Conservation (phyloP, 257 asterid genomes). For the Rubia yunnanensis region DNA sequence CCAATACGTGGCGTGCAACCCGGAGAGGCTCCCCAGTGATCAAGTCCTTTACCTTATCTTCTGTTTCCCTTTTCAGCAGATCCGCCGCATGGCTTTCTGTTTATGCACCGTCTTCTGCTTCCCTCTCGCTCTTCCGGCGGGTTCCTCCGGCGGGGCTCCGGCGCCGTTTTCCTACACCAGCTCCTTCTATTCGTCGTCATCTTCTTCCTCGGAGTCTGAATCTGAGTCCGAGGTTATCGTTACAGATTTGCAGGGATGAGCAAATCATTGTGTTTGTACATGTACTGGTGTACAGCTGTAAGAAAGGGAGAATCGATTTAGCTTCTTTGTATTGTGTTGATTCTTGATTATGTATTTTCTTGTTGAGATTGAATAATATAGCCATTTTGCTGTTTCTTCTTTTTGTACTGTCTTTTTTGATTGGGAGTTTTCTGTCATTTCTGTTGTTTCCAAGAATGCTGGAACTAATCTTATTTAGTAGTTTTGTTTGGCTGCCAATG, state of each 20-base stretch:
- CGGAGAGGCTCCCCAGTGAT: constrained; percentile 58
- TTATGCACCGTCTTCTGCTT: constrained; percentile 68
- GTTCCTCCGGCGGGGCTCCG: constrained; percentile 17
- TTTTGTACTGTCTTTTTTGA: too few relatives aligned
- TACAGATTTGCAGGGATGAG: constrained; percentile 30
- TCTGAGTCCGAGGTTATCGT: constrained; percentile 16
- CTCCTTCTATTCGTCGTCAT: constrained; percentile 24
- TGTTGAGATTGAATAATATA: not conserved
- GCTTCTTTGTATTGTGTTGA: not conserved
- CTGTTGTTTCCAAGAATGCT: not conserved
- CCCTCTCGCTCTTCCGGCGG: constrained; percentile 22
- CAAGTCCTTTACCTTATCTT: constrained; percentile 64
- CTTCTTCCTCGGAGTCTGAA: constrained; percentile 6
- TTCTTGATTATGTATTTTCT: not conserved
- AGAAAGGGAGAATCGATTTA: not conserved
- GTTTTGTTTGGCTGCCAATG: not conserved
- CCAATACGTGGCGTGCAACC: constrained; percentile 80
- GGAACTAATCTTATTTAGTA: not conserved
- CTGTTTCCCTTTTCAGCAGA: constrained; percentile 66
- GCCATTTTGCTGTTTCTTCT: not conserved
- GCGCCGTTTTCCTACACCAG: not conserved
- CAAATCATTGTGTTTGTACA: not conserved
- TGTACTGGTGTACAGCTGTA: not conserved
- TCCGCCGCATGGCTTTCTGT: constrained; percentile 61
- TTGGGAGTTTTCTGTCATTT: not conserved